These are phyloP conservation scores for Epichloe elymi DNA, from an alignment of 2,329 filamentous ascomycete genomes.

Conservation along the genomic window DNA sequence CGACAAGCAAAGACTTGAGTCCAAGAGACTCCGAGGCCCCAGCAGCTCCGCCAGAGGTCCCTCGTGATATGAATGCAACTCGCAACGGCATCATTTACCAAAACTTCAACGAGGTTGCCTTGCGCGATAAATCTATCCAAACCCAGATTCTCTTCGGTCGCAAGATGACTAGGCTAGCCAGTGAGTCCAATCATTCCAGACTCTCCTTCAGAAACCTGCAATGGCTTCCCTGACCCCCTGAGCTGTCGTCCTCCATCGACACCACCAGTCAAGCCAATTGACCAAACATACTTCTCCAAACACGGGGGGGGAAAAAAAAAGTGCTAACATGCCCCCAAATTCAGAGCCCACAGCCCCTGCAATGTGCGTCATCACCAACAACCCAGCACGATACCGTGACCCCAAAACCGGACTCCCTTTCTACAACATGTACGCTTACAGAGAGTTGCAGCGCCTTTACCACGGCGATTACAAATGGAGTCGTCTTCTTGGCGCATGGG, in stretches of 20 bases:
- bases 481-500: slow-evolving; percentile 66
- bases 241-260: neutral
- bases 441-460: slow-evolving; percentile 62
- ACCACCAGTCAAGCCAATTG: neutral
- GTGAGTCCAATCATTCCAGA: slow-evolving; percentile 23
- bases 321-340: neutral
- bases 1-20: slow-evolving; percentile 7
- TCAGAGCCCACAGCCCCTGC: slow-evolving; percentile 37
- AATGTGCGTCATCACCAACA: slow-evolving; percentile 72
- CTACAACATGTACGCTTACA: slow-evolving; percentile 65
- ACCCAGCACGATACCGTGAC: slow-evolving; percentile 71
- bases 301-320: neutral
- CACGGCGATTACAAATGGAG: slow-evolving; percentile 75
- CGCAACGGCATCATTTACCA: slow-evolving; percentile 46
- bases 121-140: slow-evolving; percentile 43
- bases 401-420: slow-evolving; percentile 75
- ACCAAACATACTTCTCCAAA: neutral
- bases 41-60: slow-evolving; percentile 2
- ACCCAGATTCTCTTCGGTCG: slow-evolving; percentile 45
- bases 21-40: slow-evolving; percentile 10
- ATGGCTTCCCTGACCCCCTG: too few relatives aligned
- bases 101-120: slow-evolving; percentile 43
- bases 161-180: slow-evolving; percentile 43
- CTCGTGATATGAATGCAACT: slow-evolving; percentile 11
- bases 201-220: too few relatives aligned